Conservation (phyloP, 2,329 filamentous ascomycete species). For the Cladorrhinum sp. region DNA sequence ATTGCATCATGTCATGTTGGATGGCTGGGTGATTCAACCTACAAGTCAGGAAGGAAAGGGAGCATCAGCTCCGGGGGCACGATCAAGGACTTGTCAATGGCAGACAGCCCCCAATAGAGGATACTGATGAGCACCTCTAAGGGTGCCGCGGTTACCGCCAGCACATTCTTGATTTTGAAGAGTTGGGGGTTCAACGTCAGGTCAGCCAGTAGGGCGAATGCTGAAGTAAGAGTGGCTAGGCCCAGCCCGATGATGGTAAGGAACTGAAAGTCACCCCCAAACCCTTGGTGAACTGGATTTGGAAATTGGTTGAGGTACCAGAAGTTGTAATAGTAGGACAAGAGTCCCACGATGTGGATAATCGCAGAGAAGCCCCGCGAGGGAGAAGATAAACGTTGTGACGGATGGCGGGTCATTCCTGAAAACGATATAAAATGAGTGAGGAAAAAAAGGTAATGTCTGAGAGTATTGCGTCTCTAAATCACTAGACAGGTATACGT, state of each 20-base stretch:
- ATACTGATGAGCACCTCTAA: conserved; percentile 69
- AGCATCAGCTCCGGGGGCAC: conserved; percentile 55
- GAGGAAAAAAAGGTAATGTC: conserved; percentile 29
- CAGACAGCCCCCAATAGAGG: conserved; percentile 68
- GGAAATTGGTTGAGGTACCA: conserved; percentile 49
- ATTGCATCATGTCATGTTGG: too few species aligned
- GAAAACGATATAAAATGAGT: conserved; percentile 33
- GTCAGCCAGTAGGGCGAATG: conserved; percentile 61
- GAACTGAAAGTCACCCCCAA: conserved; percentile 68
- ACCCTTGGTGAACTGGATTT: conserved; percentile 53
- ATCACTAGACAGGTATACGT: too few species aligned
- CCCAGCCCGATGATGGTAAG: conserved; percentile 71
- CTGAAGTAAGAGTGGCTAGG: conserved; percentile 59
- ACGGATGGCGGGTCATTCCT: conserved; percentile 47
- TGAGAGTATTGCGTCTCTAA: too few species aligned
- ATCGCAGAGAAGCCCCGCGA: conserved; percentile 61
- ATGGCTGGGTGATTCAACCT: background rate
- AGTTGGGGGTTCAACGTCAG: conserved; percentile 55
- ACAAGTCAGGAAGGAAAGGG: conserved; percentile 51
- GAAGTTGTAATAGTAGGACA: conserved; percentile 54
- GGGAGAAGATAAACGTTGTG: conserved; percentile 65
- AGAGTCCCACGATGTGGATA: conserved; percentile 55
- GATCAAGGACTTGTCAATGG: conserved; percentile 52
- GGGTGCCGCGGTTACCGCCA: conserved; percentile 64
- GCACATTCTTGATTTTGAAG: conserved; percentile 64